These are phyloP conservation scores for Turritis glabra DNA, from an alignment of 345 rosid genomes.

Conservation along the genomic window DNA sequence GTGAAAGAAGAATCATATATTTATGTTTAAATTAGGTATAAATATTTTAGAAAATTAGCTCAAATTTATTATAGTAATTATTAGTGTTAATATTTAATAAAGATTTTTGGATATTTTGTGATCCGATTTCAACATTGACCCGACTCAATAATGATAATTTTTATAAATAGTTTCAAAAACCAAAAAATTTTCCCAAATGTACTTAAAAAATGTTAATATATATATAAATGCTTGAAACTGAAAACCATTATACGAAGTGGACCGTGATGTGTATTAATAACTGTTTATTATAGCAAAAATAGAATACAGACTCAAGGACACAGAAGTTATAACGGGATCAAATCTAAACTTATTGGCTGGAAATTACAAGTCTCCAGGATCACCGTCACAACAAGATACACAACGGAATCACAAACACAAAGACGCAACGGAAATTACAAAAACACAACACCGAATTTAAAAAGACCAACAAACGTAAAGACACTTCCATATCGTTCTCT, in stretches of 20 bases:
- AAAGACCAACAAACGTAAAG: constrained; percentile 10
- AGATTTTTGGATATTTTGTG: too few relatives aligned
- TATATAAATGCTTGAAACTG: too few relatives aligned
- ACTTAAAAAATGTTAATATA: too few relatives aligned
- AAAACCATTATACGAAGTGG: neutral
- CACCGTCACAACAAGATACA: constrained; percentile 18
- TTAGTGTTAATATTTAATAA: too few relatives aligned
- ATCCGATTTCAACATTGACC: too few relatives aligned
- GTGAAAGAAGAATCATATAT: too few relatives aligned
- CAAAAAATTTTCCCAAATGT: too few relatives aligned
- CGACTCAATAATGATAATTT: too few relatives aligned
- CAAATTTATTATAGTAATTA: too few relatives aligned
- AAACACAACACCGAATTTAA: neutral
- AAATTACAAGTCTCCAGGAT: constrained; percentile 33
- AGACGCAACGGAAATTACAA: constrained; percentile 6
- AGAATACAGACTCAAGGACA: neutral
- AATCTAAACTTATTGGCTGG: constrained; percentile 34
- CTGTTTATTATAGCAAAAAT: neutral
- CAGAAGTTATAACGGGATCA: constrained; percentile 3
- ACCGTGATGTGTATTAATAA: neutral
- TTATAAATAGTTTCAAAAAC: too few relatives aligned
- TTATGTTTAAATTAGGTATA: too few relatives aligned
- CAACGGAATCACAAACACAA: constrained; percentile 3
- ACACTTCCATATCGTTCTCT: neutral
- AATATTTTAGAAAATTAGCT: too few relatives aligned